Conservation (phyloP, 306 rosid species). For the Purshia tridentata region DNA sequence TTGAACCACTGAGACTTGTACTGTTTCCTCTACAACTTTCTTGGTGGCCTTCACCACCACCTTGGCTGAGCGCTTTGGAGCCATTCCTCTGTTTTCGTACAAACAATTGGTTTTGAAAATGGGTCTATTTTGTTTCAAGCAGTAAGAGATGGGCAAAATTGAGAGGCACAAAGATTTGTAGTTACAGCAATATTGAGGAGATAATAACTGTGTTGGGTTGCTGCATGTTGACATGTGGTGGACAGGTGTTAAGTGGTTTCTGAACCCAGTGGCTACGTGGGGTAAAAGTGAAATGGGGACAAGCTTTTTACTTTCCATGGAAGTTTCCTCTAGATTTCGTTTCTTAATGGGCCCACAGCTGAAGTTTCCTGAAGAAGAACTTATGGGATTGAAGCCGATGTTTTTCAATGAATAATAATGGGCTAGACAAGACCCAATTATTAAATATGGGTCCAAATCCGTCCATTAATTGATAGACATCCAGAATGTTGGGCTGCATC, state of each 20-base stretch:
- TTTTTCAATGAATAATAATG: too few species aligned
- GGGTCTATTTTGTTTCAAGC: neutral
- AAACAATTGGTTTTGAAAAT: neutral
- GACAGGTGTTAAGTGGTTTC: slow-evolving; percentile 29
- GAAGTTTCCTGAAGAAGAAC: too few species aligned
- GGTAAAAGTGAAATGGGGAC: neutral
- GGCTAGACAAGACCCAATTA: too few species aligned
- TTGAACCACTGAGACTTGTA: slow-evolving; percentile 36
- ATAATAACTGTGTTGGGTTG: neutral
- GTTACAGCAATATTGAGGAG: neutral
- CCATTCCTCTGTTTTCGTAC: slow-evolving; percentile 27
- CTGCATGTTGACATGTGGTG: slow-evolving; percentile 32
- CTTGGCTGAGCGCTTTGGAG: slow-evolving; percentile 43
- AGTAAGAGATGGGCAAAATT: too few species aligned
- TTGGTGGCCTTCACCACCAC: slow-evolving; percentile 37
- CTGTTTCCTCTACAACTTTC: slow-evolving; percentile 29
- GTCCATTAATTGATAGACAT: too few species aligned
- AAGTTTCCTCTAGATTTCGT: too few species aligned
- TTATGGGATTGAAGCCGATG: too few species aligned
- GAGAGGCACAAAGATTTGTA: neutral
- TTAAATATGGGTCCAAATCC: too few species aligned
- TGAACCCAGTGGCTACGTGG: slow-evolving; percentile 13
- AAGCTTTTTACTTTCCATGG: too few species aligned
- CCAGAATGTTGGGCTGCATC: too few species aligned
- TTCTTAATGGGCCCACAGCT: too few species aligned